Evolutionary conservation across 805 yeast genomes (phyloP).

Genomic region (Candida hungchunana): DNA sequence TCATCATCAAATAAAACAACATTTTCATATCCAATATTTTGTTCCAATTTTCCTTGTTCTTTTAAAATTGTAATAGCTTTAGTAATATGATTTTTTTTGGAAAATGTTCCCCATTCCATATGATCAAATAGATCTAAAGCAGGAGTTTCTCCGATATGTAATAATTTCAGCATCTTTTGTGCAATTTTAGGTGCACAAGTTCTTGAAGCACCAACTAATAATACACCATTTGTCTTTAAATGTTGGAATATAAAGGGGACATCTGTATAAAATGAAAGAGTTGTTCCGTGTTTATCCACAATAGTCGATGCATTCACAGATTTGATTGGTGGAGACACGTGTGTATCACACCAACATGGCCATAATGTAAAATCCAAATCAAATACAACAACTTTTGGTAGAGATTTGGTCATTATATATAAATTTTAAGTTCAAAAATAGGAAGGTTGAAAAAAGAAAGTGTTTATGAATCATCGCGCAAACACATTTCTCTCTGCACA

Average conservation of each 20-base stretch:
- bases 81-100: conserved; percentile 49
- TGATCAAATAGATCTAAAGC: conserved; percentile 50
- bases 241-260: conserved; percentile 60
- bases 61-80: conserved; percentile 45
- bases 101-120: conserved; percentile 66
- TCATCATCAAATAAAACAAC: conserved; percentile 73
- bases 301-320: conserved; percentile 34
- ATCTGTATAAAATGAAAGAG: conserved; percentile 58
- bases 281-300: conserved; percentile 49
- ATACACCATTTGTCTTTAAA: conserved; percentile 42
- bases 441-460: not conserved
- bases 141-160: conserved; percentile 51
- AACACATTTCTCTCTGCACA: no score
- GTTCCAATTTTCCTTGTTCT: conserved; percentile 29
- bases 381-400: conserved; percentile 58
- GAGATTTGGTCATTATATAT: not conserved
- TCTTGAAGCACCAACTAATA: conserved; percentile 69
- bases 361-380: conserved; percentile 76
- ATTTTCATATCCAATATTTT: conserved; percentile 43
- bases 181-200: conserved; percentile 83
- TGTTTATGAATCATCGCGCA: not conserved
- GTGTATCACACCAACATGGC: conserved; percentile 86
- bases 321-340: conserved; percentile 52
- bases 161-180: conserved; percentile 47
- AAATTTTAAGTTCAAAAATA: not conserved